Percentiles rank a stretch among this genome's conserved stretches.
These are phyloP conservation scores for button mushroom (Agaricus bisporus) DNA, from an alignment of 768 basidiomycete species.

Conservation along the genomic window DNA sequence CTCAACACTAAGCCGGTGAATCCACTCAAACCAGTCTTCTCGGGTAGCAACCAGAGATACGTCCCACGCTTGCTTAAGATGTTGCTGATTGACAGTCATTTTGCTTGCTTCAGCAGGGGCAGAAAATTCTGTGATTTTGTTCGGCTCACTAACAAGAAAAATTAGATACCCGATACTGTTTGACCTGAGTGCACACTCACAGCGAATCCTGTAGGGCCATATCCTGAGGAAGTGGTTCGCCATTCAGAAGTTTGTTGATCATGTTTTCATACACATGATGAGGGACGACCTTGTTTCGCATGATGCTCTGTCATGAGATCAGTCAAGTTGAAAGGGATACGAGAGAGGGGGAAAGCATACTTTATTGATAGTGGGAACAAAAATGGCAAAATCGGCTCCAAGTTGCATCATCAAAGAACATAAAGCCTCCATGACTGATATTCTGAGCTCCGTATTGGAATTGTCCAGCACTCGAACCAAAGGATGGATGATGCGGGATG, in stretches of 20 bases:
- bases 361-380: slow-evolving; percentile 96
- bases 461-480: slow-evolving; percentile 79
- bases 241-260: slow-evolving; percentile 83
- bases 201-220: slow-evolving; percentile 61
- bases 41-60: slow-evolving; percentile 65
- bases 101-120: slow-evolving; percentile 82
- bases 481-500: slow-evolving; percentile 94
- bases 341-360: slow-evolving; percentile 26
- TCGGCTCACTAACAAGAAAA: slow-evolving; percentile 47
- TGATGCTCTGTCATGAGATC: slow-evolving; percentile 47
- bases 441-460: slow-evolving; percentile 71
- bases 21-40: slow-evolving; percentile 96
- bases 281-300: slow-evolving; percentile 62
- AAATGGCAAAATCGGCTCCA: slow-evolving; percentile 95
- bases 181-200: slow-evolving; percentile 29
- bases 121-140: slow-evolving; percentile 66
- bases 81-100: slow-evolving; percentile 93
- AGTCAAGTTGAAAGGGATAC: neutral
- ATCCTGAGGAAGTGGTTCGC: slow-evolving; percentile 89
- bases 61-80: slow-evolving; percentile 97
- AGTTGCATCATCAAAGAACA: slow-evolving; percentile 91
- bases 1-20: slow-evolving; percentile 87
- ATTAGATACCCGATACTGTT: neutral
- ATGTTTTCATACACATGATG: slow-evolving; percentile 86
- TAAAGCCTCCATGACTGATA: slow-evolving; percentile 87